These are phyloP conservation scores for Apium graveolens DNA, from an alignment of 129 eudicot species.

Conservation along the genomic window DNA sequence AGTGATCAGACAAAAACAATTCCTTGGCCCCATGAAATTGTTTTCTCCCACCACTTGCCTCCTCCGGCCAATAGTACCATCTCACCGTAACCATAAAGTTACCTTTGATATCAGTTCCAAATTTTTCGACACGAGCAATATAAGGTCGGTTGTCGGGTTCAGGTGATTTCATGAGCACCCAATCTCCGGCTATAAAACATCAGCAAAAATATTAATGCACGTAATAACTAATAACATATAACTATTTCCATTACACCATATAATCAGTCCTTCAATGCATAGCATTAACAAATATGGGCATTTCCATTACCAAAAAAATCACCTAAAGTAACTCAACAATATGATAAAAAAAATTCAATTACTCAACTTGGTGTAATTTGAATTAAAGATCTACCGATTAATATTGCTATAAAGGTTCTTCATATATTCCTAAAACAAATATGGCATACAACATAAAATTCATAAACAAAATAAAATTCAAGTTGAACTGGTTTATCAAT, in stretches of 20 bases:
- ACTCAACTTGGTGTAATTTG: neutral
- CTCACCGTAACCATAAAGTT: slow-evolving; percentile 42
- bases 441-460: no score
- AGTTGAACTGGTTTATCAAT: no score
- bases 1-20: slow-evolving; percentile 55
- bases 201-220: neutral
- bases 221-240: neutral
- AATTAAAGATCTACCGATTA: neutral
- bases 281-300: neutral
- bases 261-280: neutral
- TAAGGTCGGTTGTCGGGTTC: slow-evolving; percentile 47
- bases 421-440: neutral
- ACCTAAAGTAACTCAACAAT: neutral
- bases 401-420: neutral
- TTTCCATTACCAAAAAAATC: neutral
- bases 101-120: slow-evolving; percentile 52
- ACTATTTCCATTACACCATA: neutral
- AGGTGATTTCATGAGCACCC: slow-evolving; percentile 52
- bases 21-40: slow-evolving; percentile 63
- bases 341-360: neutral
- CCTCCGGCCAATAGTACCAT: slow-evolving; percentile 78
- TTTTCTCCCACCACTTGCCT: slow-evolving; percentile 58
- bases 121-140: slow-evolving; percentile 57
- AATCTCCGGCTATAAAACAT: slow-evolving; percentile 51
- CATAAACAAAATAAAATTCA: no score